Evolutionary conservation across 208 protist species (phyloP).

Genomic region (Trypanosoma conorhini): DNA sequence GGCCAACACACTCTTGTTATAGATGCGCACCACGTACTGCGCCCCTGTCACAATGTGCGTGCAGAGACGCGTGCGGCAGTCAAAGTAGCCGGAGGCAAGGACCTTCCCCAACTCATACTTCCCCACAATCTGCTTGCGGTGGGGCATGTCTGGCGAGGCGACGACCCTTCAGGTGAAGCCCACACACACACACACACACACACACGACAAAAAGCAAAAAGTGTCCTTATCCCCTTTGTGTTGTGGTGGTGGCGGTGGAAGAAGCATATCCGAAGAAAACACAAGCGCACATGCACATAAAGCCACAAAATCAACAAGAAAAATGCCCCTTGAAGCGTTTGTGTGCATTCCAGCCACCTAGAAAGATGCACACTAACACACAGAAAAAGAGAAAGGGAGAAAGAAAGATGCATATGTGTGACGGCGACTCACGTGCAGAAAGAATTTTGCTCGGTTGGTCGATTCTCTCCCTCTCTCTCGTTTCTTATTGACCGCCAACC

Average conservation of each 20-base stretch:
- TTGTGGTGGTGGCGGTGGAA: slow-evolving; percentile 6
- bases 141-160: slow-evolving; percentile 4
- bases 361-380: too few species aligned
- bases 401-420: too few species aligned
- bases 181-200: neutral
- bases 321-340: too few species aligned
- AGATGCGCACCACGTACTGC: slow-evolving; percentile 83
- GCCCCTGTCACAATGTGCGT: slow-evolving; percentile 76
- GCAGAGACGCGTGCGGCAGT: slow-evolving; percentile 81
- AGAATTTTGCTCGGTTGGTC: neutral
- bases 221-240: neutral
- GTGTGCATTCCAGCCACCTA: too few species aligned
- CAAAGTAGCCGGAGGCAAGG: slow-evolving; percentile 82
- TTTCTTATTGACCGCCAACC: neutral
- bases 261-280: slow-evolving; percentile 17
- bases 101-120: slow-evolving; percentile 86
- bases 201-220: neutral
- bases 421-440: too few species aligned
- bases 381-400: too few species aligned
- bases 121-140: slow-evolving; percentile 59
- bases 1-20: slow-evolving; percentile 66
- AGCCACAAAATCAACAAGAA: slow-evolving; percentile 3
- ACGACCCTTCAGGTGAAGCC: too few species aligned
- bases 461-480: neutral
- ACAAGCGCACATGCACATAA: neutral